phyloP scores from a whole-genome alignment of 257 asterid species.

The Nicotiana attenuata region DNA sequence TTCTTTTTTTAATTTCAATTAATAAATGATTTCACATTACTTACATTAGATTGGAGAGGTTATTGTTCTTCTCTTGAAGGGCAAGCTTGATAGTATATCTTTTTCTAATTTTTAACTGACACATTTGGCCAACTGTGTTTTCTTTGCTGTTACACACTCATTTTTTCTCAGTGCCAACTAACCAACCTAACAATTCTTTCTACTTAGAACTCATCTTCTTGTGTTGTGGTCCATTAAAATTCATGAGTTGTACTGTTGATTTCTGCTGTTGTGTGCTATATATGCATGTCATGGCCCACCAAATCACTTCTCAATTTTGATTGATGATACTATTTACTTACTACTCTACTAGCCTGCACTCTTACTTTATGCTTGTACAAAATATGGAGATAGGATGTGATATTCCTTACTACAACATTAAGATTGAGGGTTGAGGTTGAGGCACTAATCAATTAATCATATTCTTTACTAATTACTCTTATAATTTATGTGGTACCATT shows the following conservation, averaged over 20 bases:
- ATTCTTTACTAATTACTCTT: neutral
- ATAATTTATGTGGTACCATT: too few species aligned
- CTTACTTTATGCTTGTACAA: neutral
- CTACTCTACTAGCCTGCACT: neutral
- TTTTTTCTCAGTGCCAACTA: constrained; percentile 56
- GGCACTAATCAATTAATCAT: neutral
- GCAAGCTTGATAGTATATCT: constrained; percentile 43
- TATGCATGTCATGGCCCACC: constrained; percentile 21
- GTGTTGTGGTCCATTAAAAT: constrained; percentile 27
- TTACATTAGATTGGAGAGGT: constrained; percentile 44
- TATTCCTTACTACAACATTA: neutral
- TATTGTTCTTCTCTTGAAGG: constrained; percentile 80
- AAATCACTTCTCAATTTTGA: constrained; percentile 14
- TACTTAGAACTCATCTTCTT: constrained; percentile 15
- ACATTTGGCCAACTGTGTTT: constrained; percentile 71
- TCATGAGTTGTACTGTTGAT: constrained; percentile 28
- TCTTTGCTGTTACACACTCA: constrained; percentile 90
- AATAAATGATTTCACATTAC: constrained; percentile 2
- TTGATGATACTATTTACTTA: neutral
- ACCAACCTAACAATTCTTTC: constrained; percentile 53
- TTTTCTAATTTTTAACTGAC: constrained; percentile 48
- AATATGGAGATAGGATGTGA: neutral
- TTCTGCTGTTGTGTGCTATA: constrained; percentile 7
- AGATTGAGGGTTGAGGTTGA: neutral
- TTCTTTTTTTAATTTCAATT: constrained; percentile 19